These are phyloP conservation scores for Malassezia furfur DNA, from an alignment of 1,284 basidiomycete genomes.

Conservation along the genomic window DNA sequence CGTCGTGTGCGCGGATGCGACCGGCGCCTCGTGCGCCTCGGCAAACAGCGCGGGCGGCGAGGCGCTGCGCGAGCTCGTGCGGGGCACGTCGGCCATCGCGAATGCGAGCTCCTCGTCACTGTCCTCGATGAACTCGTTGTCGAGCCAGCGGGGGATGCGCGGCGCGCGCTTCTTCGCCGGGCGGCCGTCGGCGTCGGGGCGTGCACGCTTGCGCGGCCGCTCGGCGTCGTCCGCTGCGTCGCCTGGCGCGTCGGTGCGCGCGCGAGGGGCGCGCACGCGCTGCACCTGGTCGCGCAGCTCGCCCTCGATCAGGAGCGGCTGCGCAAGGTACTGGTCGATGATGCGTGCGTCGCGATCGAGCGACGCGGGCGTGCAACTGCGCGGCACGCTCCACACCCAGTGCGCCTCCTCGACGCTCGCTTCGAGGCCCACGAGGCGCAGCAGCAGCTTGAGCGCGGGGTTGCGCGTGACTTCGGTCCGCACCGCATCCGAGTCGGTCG, in stretches of 20 bases:
- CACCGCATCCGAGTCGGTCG: conserved; percentile 27
- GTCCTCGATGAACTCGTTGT: conserved; percentile 39
- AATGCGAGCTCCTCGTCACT: conserved; percentile 41
- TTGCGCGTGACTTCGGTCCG: conserved; percentile 26
- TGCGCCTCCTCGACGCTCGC: conserved; percentile 7
- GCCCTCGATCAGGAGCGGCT: conserved; percentile 25
- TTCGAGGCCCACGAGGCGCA: conserved; percentile 35
- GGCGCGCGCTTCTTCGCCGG: conserved; percentile 14
- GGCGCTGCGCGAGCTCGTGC: conserved; percentile 1
- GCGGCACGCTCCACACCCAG: conserved; percentile 31
- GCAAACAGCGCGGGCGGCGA: not conserved
- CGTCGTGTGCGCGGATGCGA: not conserved
- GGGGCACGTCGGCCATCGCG: conserved; percentile 12
- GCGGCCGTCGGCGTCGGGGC: conserved; percentile 11
- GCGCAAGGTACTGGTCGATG: conserved; percentile 40
- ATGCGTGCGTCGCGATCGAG: conserved; percentile 32
- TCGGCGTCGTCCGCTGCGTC: not conserved
- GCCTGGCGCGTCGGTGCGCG: not conserved
- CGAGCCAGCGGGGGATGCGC: conserved; percentile 20
- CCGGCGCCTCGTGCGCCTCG: not conserved
- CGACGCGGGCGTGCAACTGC: conserved; percentile 21
- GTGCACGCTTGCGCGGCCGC: conserved; percentile 8
- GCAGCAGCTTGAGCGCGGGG: conserved; percentile 41
- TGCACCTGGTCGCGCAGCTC: conserved; percentile 26
- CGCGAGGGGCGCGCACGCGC: conserved; percentile 22